These are phyloP conservation scores for Phoma sp. DNA, from an alignment of 2,329 filamentous ascomycete genomes.

Conservation along the genomic window DNA sequence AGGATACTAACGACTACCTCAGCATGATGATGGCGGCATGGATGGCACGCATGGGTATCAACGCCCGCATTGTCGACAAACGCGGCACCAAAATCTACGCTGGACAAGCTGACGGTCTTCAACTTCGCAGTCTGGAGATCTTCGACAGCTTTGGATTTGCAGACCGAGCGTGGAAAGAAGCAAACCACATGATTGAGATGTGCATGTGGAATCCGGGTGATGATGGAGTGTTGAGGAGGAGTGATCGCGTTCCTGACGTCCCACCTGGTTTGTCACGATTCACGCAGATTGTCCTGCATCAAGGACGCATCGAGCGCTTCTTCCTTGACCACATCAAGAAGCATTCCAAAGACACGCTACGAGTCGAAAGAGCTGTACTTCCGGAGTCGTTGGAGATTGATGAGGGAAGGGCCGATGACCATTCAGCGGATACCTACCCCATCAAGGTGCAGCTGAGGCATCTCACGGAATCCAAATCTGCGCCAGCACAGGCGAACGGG, in stretches of 20 bases:
- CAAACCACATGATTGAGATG: slow-evolving; percentile 74
- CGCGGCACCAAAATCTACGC: slow-evolving; percentile 51
- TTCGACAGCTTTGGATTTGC: slow-evolving; percentile 71
- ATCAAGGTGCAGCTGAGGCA: slow-evolving; percentile 67
- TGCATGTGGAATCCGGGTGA: slow-evolving; percentile 63
- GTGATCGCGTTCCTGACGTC: slow-evolving; percentile 68
- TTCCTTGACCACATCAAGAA: slow-evolving; percentile 68
- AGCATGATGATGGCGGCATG: slow-evolving; percentile 52
- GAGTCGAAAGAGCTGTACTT: slow-evolving; percentile 64
- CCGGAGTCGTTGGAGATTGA: slow-evolving; percentile 65
- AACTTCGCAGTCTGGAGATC: slow-evolving; percentile 54
- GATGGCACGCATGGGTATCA: slow-evolving; percentile 51
- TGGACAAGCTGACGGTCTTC: slow-evolving; percentile 53
- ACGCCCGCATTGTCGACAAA: slow-evolving; percentile 53
- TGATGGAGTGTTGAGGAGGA: slow-evolving; percentile 64
- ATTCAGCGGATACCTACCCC: slow-evolving; percentile 60
- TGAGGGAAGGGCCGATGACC: slow-evolving; percentile 57
- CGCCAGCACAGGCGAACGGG: slow-evolving; percentile 54
- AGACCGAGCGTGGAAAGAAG: slow-evolving; percentile 69
- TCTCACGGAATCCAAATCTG: slow-evolving; percentile 65
- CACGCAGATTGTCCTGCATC: slow-evolving; percentile 72
- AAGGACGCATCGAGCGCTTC: slow-evolving; percentile 73
- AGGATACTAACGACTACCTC: background rate
- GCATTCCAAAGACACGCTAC: slow-evolving; percentile 61
- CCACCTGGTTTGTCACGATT: slow-evolving; percentile 68